Base-by-base conservation (phyloP, 2,329 filamentous ascomycete species). In the Botrytis pseudocinerea region DNA sequence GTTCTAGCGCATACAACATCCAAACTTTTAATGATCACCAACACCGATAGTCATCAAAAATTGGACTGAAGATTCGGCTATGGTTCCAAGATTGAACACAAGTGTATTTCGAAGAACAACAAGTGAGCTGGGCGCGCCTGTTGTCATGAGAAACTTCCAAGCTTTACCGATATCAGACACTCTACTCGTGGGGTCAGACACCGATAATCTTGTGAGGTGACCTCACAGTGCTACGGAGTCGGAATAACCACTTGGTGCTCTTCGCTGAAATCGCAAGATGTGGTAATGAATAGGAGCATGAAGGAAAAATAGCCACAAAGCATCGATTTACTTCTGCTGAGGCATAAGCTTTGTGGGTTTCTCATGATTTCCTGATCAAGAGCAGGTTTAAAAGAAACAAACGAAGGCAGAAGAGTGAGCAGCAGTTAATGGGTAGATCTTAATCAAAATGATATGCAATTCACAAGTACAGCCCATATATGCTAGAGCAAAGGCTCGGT, bases 171-270 rank as follows among this genome's bases (percentile, higher is more conserved):
- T 10, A 32, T 7, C n/a, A 57, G 10, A 42, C 0, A 16, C 32
- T 42, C n/a, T n/a, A 20, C 48, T 32, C 38, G 9, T 42, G 16
- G 4, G n/a, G 54, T 14, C 12, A 32, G 18, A 10, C n/a, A 32
- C 14, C 18, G 4, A 42, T 7, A 48, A 18, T 22, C 16, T 25
- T 25, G 35, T 42, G n/a, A 16, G 38, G 22, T n/a, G 6, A 57
- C 18, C 6, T 42, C 48, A 22, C n/a, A 32, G 10, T 68, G 4
- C 16, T 6, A 68, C 54, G 12, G 6, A 16, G 25, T 9, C 10
- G 25, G n/a, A 42, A 16, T 14, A 69, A 25, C 51, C 65, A 59
- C 65, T 69, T 44, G 65, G 38, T 32, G 65, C 25, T 44, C 38
- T 57, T 28, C 18, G 6, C 16, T 1, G 18, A 10, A 25, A 69